Percentiles rank a stretch among this genome's conserved stretches.
These are phyloP conservation scores for Monoraphidium neglectum DNA, from an alignment of 139 green algal genomes.

Conservation along the genomic window DNA sequence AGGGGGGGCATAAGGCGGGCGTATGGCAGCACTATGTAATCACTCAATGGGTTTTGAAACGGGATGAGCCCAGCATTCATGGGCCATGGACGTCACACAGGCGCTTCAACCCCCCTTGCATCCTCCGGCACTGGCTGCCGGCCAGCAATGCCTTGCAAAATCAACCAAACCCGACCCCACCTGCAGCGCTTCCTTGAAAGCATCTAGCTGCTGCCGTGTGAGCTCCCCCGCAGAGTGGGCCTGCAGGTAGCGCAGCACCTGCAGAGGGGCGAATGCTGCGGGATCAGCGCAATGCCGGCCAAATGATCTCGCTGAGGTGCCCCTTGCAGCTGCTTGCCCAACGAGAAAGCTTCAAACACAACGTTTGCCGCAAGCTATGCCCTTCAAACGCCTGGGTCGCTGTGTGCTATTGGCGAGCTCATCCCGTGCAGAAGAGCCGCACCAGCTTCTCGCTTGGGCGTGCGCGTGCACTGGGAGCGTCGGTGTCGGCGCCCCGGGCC, in stretches of 20 bases:
- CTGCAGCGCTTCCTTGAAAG: constrained; percentile 38
- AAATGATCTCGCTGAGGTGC: not conserved
- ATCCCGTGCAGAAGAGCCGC: not conserved
- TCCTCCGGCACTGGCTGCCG: not conserved
- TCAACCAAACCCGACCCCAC: not conserved
- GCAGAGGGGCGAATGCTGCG: too few relatives aligned
- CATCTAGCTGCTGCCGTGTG: constrained; percentile 37
- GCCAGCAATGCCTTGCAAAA: not conserved
- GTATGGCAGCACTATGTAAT: too few relatives aligned
- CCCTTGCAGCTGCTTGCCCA: not conserved
- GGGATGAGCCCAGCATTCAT: too few relatives aligned
- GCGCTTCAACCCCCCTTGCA: not conserved
- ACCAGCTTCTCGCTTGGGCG: constrained; percentile 49
- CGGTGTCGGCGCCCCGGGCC: constrained; percentile 40
- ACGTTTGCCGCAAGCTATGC: too few relatives aligned
- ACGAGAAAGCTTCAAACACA: not conserved
- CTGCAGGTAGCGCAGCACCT: constrained; percentile 43
- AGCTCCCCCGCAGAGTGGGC: constrained; percentile 4
- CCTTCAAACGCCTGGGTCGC: not conserved
- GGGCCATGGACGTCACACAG: too few relatives aligned
- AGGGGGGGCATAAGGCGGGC: not conserved
- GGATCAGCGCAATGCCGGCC: too few relatives aligned
- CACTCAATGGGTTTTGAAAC: too few relatives aligned
- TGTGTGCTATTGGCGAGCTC: too few relatives aligned
- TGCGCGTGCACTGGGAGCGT: constrained; percentile 19